Base-by-base conservation (phyloP, 1,139 yeast species). In the Schizosaccharomyces versatilis region DNA sequence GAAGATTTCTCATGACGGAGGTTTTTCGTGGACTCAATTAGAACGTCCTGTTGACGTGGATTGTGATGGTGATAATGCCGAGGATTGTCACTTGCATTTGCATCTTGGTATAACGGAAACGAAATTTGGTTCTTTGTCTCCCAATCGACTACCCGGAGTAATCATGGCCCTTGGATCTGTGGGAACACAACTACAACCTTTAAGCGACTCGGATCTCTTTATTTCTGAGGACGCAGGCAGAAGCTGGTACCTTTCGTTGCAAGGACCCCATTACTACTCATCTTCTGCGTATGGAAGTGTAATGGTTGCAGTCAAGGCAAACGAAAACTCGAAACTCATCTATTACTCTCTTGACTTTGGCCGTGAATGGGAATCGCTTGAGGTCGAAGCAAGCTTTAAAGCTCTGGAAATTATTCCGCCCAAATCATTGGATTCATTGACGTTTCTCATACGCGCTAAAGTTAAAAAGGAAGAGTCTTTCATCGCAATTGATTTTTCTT, bases 281-380 rank as follows among this genome's bases (percentile, higher is more conserved):
- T 81, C 79, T 68, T 95, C 93, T 55, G 94, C 85, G 66, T 76
- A 77, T 57, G 96, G 95, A 53, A 84, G 84, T 64, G 66, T 84
- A 5, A 74, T 84, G 49, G 69, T 83, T 1, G 84, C 86, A 1
- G 69, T 78, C 6, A 79, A 79, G 15, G 71, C 67, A 53, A 61
- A 58, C 14, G 63, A 61, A 10, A 54, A 58, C 15, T 57, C 64
- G 9, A 60, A 60, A 51, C 58, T 60, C 10, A 58, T 66, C 12
- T 71, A 70, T 58, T 85, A 72, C 62, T 83, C 95, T 0, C 65
- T 81, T 48, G 86, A 85, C 64, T 90, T 84, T 64, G 95, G 94
- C 41, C 64, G 68, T 17, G 66, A 79, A 1, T 86, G 94, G 93
- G 61, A 66, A 1, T 69, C 70, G 32, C 66, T 71, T 36, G 69